Evolutionary conservation across 2,329 filamentous ascomycete genomes (phyloP), one percentile per base, ranked within the genome.

Genomic region (Xylariomycetidae sp.): DNA sequence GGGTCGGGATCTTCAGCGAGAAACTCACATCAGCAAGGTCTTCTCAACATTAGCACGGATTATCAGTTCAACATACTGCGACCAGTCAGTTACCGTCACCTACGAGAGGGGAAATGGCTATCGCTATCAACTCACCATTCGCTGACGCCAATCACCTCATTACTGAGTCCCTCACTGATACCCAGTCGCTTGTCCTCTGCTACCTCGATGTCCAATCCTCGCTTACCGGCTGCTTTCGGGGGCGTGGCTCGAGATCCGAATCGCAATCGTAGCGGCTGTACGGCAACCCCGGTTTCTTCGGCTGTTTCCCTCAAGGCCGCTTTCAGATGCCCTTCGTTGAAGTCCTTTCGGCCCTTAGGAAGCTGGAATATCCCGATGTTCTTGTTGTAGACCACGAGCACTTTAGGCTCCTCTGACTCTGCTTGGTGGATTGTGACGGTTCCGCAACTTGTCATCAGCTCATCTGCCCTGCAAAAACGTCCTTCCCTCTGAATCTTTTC

Each of bases 281-380:
- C 60, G 5, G 36, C 47, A n/a, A 68, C 52, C 4, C 67, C 67
- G 6, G 66, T 68, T 46, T 71, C 67, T 40, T 72, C 67, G 26
- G 55, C 55, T 1, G 67, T 68, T 47, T 70, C 67, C 18, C 67
- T 62, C 10, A 70, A 40, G 10, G 67, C 67, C 0, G 66, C 56
- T 3, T 49, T 50, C 17, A 60, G 56, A 20, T 67, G 51, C 39
- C 55, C 56, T 41, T 71, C 67, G 34, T 56, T 58, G 26, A 71
- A 61, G 44, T 69, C 63, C 47, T 67, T 68, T 39, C 65, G 59
- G 29, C 67, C 67, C 46, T 70, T 70, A 30, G 67, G 67, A 6
- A 70, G 55, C 48, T 70, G 65, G 44, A 56, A 63, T 40, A 68
- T 62, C 13, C 56, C 53, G 38, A 64, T 59, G 27, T 54, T 54